Evolutionary conservation across 1,284 basidiomycete species (phyloP), one percentile per base, ranked within the genome.

Genomic region (Dichomitus squalens): DNA sequence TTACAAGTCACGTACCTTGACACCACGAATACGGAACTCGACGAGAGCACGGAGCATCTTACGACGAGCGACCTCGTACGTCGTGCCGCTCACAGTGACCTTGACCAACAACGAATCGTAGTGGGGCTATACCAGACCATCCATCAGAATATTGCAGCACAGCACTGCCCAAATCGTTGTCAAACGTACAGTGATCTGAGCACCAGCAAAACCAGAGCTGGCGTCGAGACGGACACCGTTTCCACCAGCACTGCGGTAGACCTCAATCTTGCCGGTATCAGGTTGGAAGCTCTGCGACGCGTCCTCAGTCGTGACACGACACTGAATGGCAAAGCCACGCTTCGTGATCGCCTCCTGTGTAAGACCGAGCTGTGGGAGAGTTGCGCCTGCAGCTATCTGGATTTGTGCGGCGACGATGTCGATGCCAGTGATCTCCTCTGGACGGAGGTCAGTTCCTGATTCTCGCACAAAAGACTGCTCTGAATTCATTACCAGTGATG

Each of bases 41-140:
- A 99, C 95, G 20, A 99, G 85, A 31, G 97, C 95, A 70, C 97
- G 93, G 53, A 99, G 86, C 96, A 98, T 99, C 84, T 99, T 99
- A 67, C 97, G 85, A 59, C 97, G 89, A 29, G 97, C 96, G 53
- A 99, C 96, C 73, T 99, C 97, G 72, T 98, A 99, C 2, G 96
- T 98, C 16, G 96, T 95, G 51, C 97, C 97, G 64, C 92, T 95
- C 61, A 97, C 96, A 47, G 90, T 92, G 71, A 95, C 94, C 78
- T 99, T 99, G 72, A 99, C 97, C 52, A 99, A 84, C 73, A 99
- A 82, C 69, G 94, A 96, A 79, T 99, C 97, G 74, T 99, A 99
- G 77, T 99, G 96, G 54, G 96, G 96, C 86, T 93, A 65, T 7
- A 40, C n/a, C 9, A 8, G 21, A 29, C 7, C 8, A 6, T 31